Conservation (phyloP, 371 early-diverging fungal species). For the Apophysomyces variabilis region DNA sequence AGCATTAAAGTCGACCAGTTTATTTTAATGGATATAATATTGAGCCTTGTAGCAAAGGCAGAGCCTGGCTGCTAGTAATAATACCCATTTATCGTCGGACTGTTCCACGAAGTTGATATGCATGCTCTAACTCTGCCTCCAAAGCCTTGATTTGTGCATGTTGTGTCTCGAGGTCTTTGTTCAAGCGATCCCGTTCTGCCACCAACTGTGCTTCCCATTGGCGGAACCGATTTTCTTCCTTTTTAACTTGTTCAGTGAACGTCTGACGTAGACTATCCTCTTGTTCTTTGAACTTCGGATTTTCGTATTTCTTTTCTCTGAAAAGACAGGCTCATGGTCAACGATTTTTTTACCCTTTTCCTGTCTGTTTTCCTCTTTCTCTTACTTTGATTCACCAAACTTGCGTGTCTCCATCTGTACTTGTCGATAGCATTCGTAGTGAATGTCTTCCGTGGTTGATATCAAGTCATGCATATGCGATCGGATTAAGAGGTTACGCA, state of each 20-base stretch:
- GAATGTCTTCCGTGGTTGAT: slow-evolving; percentile 82
- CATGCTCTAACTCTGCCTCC: slow-evolving; percentile 81
- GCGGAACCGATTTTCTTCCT: slow-evolving; percentile 94
- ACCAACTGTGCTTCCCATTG: slow-evolving; percentile 92
- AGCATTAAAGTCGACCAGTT: no score
- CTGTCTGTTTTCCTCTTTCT: not conserved
- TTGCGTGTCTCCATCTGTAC: slow-evolving; percentile 81
- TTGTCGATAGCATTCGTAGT: slow-evolving; percentile 88
- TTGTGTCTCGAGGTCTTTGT: slow-evolving; percentile 95
- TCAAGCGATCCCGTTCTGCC: slow-evolving; percentile 95
- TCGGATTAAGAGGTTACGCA: slow-evolving; percentile 89
- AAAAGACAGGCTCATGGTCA: not conserved
- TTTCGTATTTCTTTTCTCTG: slow-evolving; percentile 73
- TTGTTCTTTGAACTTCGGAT: slow-evolving; percentile 90
- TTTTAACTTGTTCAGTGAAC: slow-evolving; percentile 94
- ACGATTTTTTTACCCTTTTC: no score
- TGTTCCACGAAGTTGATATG: slow-evolving; percentile 49
- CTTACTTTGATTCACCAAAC: slow-evolving; percentile 77
- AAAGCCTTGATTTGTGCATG: slow-evolving; percentile 91
- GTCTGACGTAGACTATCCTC: slow-evolving; percentile 91
- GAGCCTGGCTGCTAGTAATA: no score
- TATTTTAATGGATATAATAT: no score
- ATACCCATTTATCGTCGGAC: slow-evolving; percentile 36
- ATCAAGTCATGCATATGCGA: slow-evolving; percentile 94
- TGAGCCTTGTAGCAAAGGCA: no score